A percentile compares a stretch with the other conserved stretches of the same genome.
These are phyloP conservation scores for Plasmodium coatneyi DNA, from an alignment of 169 alveolate species.

Conservation along the genomic window DNA sequence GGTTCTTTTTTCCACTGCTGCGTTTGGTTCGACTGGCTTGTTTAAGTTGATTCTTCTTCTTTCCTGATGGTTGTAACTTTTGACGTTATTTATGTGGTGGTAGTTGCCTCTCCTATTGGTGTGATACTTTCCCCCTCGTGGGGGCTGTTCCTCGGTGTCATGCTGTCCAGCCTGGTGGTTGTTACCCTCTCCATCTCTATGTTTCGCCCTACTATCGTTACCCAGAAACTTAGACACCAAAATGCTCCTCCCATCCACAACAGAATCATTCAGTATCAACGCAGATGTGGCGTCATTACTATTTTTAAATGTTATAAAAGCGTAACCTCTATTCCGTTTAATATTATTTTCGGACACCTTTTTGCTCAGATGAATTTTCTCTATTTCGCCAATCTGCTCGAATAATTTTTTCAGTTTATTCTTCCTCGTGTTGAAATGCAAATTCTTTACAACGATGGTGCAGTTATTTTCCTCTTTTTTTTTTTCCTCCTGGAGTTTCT, in stretches of 20 bases:
- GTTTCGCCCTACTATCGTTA: background rate
- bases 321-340: slow-evolving; percentile 78
- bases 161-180: background rate
- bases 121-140: slow-evolving; percentile 4
- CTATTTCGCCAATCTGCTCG: slow-evolving; percentile 67
- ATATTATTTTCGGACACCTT: slow-evolving; percentile 64
- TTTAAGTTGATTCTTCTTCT: slow-evolving; percentile 54
- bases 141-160: background rate
- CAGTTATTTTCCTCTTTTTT: slow-evolving; percentile 56
- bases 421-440: slow-evolving; percentile 67
- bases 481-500: slow-evolving; percentile 39
- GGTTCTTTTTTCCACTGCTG: background rate
- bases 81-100: background rate
- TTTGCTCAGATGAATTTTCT: slow-evolving; percentile 62
- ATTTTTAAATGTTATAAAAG: slow-evolving; percentile 74
- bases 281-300: slow-evolving; percentile 68
- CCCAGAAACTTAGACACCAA: slow-evolving; percentile 56
- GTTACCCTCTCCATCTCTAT: background rate
- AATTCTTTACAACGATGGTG: slow-evolving; percentile 61
- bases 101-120: background rate
- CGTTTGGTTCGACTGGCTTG: background rate
- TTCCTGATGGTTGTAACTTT: background rate
- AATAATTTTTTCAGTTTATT: slow-evolving; percentile 32
- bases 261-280: slow-evolving; percentile 41
- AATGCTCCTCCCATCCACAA: slow-evolving; percentile 72